phyloP scores from a whole-genome alignment of 305 asterid genomes.

The Vinca major region DNA sequence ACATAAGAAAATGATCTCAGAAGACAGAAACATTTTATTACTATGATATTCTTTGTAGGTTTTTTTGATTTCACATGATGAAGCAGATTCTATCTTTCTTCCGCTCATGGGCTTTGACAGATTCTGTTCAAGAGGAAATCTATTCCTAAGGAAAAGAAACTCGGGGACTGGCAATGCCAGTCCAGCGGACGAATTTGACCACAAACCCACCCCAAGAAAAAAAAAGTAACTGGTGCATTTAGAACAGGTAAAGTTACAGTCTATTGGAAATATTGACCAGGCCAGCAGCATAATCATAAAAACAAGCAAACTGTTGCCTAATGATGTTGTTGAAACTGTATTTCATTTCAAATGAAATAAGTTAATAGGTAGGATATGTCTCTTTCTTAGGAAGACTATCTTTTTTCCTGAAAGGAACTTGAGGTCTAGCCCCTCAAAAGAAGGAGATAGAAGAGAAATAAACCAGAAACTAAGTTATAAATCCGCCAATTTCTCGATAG shows the following conservation, averaged over 20 bases:
- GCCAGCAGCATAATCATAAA: not conserved
- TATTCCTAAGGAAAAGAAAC: not conserved
- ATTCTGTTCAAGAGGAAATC: not conserved
- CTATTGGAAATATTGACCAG: not conserved
- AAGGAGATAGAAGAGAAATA: not conserved
- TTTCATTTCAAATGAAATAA: not conserved
- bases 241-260: not conserved
- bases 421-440: not conserved
- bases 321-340: not conserved
- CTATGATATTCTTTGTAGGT: not conserved
- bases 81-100: not conserved
- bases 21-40: not conserved
- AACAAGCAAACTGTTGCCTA: not conserved
- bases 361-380: not conserved
- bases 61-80: not conserved
- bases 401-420: not conserved
- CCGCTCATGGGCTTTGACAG: not conserved
- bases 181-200: not conserved
- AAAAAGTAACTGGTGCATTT: not conserved
- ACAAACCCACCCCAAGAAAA: not conserved
- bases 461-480: not conserved
- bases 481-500: not conserved
- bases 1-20: not conserved
- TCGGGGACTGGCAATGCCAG: not conserved
- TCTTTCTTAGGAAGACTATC: not conserved